Evolutionary conservation across 257 asterid genomes (phyloP).

Genomic region (Coffea eugenioides): DNA sequence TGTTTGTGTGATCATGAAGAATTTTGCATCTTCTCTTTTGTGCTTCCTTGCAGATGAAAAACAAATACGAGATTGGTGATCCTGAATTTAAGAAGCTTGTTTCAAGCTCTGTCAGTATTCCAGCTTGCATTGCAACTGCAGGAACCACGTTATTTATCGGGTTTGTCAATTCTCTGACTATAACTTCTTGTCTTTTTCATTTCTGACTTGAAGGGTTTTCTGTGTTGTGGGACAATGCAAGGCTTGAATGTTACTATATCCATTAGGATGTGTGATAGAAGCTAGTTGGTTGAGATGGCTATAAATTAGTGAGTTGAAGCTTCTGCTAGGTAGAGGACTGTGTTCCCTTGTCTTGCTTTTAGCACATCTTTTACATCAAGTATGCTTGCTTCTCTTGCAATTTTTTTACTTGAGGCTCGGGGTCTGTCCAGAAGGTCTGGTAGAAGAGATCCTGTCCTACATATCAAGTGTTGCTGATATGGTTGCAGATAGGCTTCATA

Average conservation of each 20-base stretch:
- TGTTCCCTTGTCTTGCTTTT: neutral
- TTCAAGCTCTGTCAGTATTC: conserved; percentile 61
- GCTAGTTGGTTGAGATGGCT: neutral
- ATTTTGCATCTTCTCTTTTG: neutral
- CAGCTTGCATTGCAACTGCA: conserved; percentile 89
- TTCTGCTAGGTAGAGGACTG: no score
- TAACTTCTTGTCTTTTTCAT: neutral
- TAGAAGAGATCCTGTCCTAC: neutral
- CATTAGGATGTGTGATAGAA: neutral
- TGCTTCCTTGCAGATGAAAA: conserved; percentile 59
- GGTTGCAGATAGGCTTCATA: neutral
- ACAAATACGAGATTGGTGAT: conserved; percentile 48
- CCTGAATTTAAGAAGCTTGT: conserved; percentile 65
- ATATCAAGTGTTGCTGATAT: neutral
- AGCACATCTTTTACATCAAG: neutral
- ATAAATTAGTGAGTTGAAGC: neutral
- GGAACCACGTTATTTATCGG: conserved; percentile 84
- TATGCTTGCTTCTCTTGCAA: neutral
- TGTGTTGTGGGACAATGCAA: neutral
- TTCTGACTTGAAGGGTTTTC: neutral
- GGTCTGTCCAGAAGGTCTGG: neutral
- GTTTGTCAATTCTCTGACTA: conserved; percentile 37
- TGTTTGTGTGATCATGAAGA: neutral
- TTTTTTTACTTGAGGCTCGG: neutral
- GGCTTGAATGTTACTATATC: neutral